Conservation (phyloP, 2,329 filamentous ascomycete species). For the Cladosporium sp. region DNA sequence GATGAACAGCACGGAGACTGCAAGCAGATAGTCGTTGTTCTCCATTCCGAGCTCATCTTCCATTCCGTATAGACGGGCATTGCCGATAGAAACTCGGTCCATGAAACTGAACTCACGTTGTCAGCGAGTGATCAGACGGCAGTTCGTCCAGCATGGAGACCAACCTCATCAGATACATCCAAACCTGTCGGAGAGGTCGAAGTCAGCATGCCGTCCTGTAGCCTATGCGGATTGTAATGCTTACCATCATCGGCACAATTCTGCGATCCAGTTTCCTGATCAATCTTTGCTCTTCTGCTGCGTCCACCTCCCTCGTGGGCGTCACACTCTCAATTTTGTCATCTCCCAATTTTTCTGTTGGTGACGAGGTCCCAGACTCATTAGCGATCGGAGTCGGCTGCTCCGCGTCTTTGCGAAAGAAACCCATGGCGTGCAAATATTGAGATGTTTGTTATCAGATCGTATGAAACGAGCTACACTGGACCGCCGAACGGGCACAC, state of each 20-base stretch:
- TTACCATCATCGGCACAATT: constrained; percentile 16
- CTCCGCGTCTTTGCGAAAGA: constrained; percentile 8
- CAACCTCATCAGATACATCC: constrained; percentile 12
- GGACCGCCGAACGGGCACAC: background rate
- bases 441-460: background rate
- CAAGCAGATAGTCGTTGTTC: constrained; percentile 39
- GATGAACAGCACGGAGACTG: constrained; percentile 24
- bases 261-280: constrained; percentile 10
- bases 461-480: background rate
- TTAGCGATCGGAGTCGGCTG: background rate
- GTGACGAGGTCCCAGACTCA: background rate
- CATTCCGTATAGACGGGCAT: constrained; percentile 46
- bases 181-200: background rate
- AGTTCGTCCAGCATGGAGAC: background rate
- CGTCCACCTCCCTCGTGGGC: background rate
- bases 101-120: constrained; percentile 40
- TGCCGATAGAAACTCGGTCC: constrained; percentile 47
- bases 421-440: background rate
- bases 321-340: background rate
- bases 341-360: background rate
- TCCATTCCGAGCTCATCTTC: constrained; percentile 47
- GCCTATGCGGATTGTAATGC: background rate
- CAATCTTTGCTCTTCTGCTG: constrained; percentile 11
- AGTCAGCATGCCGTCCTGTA: background rate
- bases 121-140: background rate